Evolutionary conservation across 2,329 filamentous ascomycete species (phyloP).

Genomic region (Calonectria pauciramosa): DNA sequence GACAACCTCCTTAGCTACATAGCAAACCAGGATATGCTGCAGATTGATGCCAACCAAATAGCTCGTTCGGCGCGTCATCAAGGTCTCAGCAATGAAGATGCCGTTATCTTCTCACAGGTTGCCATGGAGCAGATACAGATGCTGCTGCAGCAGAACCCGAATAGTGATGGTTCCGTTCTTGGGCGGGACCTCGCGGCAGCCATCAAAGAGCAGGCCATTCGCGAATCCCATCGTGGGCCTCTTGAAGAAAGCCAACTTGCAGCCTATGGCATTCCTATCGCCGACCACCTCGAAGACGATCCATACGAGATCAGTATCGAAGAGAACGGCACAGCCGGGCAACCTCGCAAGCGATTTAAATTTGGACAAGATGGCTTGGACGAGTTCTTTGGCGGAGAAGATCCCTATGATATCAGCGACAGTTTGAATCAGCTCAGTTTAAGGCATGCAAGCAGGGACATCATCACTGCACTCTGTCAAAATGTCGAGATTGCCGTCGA

Average conservation of each 20-base stretch:
- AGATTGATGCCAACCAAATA: not conserved
- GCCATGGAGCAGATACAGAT: not conserved
- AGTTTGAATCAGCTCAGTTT: slow-evolving; percentile 36
- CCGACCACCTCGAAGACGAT: not conserved
- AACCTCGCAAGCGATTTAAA: slow-evolving; percentile 43
- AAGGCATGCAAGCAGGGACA: slow-evolving; percentile 51
- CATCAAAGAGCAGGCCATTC: not conserved
- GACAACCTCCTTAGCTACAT: not conserved
- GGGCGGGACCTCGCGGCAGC: not conserved
- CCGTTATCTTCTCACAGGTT: not conserved
- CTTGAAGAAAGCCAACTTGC: not conserved
- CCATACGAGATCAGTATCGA: slow-evolving; percentile 21
- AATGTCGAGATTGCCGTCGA: slow-evolving; percentile 67
- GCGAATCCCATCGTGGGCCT: not conserved
- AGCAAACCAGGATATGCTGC: not conserved
- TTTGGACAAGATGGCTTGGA: slow-evolving; percentile 46
- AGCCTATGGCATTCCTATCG: not conserved
- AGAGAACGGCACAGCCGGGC: slow-evolving; percentile 24
- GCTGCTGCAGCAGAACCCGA: not conserved
- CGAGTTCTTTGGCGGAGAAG: slow-evolving; percentile 46
- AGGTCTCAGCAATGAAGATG: slow-evolving; percentile 3
- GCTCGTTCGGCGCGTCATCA: not conserved
- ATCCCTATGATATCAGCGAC: slow-evolving; percentile 45
- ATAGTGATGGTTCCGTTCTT: not conserved
- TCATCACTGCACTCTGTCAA: slow-evolving; percentile 59